phyloP scores from a whole-genome alignment of 306 rosid genomes.

The Carpinus viminea region DNA sequence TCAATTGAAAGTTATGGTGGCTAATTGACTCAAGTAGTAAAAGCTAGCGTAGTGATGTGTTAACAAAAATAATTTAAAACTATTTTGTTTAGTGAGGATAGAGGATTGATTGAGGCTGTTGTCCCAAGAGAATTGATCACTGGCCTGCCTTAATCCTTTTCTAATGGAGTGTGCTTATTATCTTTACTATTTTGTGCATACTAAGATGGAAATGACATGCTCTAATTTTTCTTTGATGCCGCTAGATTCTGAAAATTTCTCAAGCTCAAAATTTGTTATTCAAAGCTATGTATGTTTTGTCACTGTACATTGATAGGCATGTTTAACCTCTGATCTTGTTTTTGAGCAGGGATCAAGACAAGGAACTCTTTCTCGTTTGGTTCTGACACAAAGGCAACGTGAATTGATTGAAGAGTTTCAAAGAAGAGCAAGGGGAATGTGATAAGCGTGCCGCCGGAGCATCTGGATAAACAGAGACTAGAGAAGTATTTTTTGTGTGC shows the following conservation, averaged over 20 bases:
- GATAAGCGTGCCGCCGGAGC: constrained; percentile 52
- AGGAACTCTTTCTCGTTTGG: constrained; percentile 67
- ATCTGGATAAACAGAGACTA: constrained; percentile 39
- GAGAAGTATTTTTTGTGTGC: background rate
- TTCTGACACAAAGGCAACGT: constrained; percentile 71
- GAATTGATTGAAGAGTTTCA: constrained; percentile 84
- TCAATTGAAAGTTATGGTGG: background rate
- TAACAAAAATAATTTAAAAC: too few species aligned
- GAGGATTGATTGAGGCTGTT: too few species aligned
- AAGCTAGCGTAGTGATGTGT: background rate
- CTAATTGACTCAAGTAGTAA: background rate
- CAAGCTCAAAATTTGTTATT: background rate
- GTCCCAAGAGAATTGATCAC: background rate
- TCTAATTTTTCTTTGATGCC: too few species aligned
- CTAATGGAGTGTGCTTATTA: too few species aligned
- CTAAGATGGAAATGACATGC: background rate
- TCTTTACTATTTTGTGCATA: background rate
- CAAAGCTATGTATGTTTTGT: background rate
- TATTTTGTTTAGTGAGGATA: too few species aligned
- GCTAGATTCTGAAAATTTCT: background rate
- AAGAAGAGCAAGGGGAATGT: constrained; percentile 68
- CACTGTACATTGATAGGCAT: background rate
- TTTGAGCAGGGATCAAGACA: constrained; percentile 62
- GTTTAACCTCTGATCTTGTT: background rate
- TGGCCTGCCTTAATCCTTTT: too few species aligned